Base-by-base conservation (phyloP, 192 early-diverging fungal genomes). In the Haplosporangium gracile region DNA sequence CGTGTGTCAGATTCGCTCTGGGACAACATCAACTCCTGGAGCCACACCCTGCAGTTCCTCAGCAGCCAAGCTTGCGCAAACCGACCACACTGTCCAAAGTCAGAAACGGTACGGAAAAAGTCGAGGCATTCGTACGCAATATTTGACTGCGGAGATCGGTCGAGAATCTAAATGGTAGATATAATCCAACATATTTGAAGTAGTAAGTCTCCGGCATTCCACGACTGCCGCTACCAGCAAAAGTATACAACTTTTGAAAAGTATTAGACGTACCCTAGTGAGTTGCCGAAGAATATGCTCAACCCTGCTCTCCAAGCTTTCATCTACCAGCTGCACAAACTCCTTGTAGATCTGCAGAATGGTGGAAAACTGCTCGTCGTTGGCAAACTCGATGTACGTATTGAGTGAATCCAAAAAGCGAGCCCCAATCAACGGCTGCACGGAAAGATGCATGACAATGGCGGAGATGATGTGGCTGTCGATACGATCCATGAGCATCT, bases 321-420 rank as follows among this genome's bases (percentile, higher is more conserved):
- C 79, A 53, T 81, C 84, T 26, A 16, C 53, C 24, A 81, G 5
- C 26, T 70, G 84, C 2, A 86, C 78, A 18, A 86, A 68, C 4
- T 77, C 75, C 42, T 86, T 86, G 60, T 81, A 81, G 36, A 86
- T 75, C 32, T 81, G 79, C 39, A 86, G 36, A 45, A 86, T 86
- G 22, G 57, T 51, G 7, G 60, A 32, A 51, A 80, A 86, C n/a
- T 77, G 79, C 10, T 86, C 84, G 32, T 86, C 84, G 26, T 69
- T 80, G 11, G 78, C 84, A 71, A 78, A 86, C 10, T 74, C 75
- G n/a, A 81, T 51, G 13, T 40, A 68, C 20, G 75, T 18, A 4
- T 68, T 24, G 43, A 86, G 65, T 2, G 84, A 77, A 18, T 75
- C 84, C 69, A 86, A 47, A 22, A 81, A 32, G 4, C 71, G 69